A percentile compares a stretch with the other conserved stretches of the same genome.
Evolutionary conservation across 2,329 filamentous ascomycete species (phyloP).

Genomic region (Exserohilum rostratum): DNA sequence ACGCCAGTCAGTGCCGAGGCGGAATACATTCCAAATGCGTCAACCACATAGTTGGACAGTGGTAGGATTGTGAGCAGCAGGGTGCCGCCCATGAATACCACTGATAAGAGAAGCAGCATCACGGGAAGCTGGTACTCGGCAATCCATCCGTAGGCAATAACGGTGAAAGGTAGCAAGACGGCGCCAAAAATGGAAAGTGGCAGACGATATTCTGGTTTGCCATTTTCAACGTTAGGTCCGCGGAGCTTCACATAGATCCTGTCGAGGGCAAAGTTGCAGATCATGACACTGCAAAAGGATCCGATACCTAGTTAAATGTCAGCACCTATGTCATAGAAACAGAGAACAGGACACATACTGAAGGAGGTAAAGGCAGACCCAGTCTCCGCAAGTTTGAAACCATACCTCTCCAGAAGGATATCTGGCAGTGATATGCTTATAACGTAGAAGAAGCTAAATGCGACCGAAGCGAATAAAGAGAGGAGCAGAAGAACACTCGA

Average conservation of each 20-base stretch:
- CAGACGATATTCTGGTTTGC: constrained; percentile 61
- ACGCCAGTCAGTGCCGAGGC: constrained; percentile 64
- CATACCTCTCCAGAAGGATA: constrained; percentile 51
- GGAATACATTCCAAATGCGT: constrained; percentile 62
- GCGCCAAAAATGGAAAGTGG: constrained; percentile 59
- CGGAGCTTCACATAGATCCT: constrained; percentile 60
- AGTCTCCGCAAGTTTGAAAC: constrained; percentile 56
- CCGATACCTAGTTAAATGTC: constrained; percentile 51
- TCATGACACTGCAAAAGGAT: constrained; percentile 54
- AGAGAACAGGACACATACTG: constrained; percentile 47
- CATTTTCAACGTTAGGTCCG: constrained; percentile 48
- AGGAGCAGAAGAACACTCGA: constrained; percentile 63
- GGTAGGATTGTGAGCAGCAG: constrained; percentile 58
- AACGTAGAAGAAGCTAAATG: constrained; percentile 56
- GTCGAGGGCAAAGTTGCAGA: constrained; percentile 61
- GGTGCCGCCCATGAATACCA: constrained; percentile 55
- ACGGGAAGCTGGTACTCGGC: constrained; percentile 54
- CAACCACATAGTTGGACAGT: constrained; percentile 62
- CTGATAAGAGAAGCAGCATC: constrained; percentile 51
- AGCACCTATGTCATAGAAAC: background rate
- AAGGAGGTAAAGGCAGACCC: constrained; percentile 63
- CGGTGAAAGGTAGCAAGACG: constrained; percentile 54
- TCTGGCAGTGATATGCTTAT: constrained; percentile 54
- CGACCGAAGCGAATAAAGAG: constrained; percentile 51
- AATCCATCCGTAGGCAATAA: constrained; percentile 60